Base-by-base conservation (phyloP, 768 basidiomycete genomes). In the Cubamyces lactineus region DNA sequence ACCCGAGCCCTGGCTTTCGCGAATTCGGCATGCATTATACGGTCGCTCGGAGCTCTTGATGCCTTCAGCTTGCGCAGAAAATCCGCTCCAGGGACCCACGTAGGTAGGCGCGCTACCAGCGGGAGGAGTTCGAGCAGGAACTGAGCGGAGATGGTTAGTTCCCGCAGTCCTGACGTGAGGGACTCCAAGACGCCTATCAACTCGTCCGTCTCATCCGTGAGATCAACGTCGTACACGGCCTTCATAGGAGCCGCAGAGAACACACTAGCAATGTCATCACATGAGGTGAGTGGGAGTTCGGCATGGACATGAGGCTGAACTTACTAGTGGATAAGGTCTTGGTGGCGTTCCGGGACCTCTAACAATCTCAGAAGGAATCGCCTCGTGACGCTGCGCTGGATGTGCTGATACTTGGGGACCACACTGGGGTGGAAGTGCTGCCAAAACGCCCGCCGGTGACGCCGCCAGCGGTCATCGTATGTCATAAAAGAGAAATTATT, bases 131-230 rank as follows among this genome's bases (percentile, higher is more conserved):
- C 49, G 21, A 59, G 46, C 8, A 63, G 15, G 7, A 47, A 41
- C 13, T 56, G 51, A 4, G 26, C 45, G 24, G 62, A 24, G n/a
- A 52, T 23, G 17, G 53, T 53, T n/a, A 59, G 26, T 24, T 57
- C 39, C 11, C 52, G 56, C 23, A 63, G 13, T 9, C 57, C 51
- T 17, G 24, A 16, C 15, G 53, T 42, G 7, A 46, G 43, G 34
- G 63, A 55, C 21, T 69, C 63, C 19, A 64, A 56, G 28, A 64
- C 38, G 24, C 46, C 53, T 15, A 70, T 30, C 57, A 52, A 56
- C 15, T 58, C 39, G 53, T 70, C 69, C 12, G 50, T 21, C n/a
- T 42, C 23, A 4, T 34, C 40, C 23, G 11, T 17, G 8, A 59
- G 23, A 1, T 64, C 42, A 15, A 51, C 5, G 11, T 47, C 52